A percentile compares a stretch with the other conserved stretches of the same genome.
Evolutionary conservation across 305 asterid genomes (phyloP).

Genomic region (Solanum hybrid): DNA sequence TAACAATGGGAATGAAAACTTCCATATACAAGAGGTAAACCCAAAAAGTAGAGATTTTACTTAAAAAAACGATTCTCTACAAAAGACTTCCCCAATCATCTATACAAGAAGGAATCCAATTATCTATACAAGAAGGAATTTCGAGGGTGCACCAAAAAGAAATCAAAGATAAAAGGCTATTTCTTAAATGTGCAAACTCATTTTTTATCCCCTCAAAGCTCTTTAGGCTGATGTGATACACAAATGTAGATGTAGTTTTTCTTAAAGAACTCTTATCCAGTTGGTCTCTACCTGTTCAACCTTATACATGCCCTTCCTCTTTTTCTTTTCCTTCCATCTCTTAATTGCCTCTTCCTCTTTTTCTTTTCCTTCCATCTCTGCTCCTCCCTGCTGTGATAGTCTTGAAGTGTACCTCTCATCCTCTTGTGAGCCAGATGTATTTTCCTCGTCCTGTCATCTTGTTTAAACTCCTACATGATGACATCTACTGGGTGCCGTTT

Average conservation of each 20-base stretch:
- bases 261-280: background rate
- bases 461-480: background rate
- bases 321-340: background rate
- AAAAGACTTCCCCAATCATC: background rate
- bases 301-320: background rate
- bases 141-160: background rate
- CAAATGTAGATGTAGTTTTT: background rate
- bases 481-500: background rate
- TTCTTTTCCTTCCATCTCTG: background rate
- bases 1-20: background rate
- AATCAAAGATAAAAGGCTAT: background rate
- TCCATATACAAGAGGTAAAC: background rate
- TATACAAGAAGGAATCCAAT: background rate
- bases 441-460: background rate
- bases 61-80: background rate
- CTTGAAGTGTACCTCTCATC: background rate
- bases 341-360: background rate
- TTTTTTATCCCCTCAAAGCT: background rate
- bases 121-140: background rate
- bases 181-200: background rate
- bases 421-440: background rate
- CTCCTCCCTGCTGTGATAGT: background rate
- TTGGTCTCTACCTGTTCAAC: background rate
- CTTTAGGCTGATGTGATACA: background rate
- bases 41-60: background rate